Evolutionary conservation across 192 early-diverging fungal species (phyloP).

Genomic region (Glomus cerebriforme): DNA sequence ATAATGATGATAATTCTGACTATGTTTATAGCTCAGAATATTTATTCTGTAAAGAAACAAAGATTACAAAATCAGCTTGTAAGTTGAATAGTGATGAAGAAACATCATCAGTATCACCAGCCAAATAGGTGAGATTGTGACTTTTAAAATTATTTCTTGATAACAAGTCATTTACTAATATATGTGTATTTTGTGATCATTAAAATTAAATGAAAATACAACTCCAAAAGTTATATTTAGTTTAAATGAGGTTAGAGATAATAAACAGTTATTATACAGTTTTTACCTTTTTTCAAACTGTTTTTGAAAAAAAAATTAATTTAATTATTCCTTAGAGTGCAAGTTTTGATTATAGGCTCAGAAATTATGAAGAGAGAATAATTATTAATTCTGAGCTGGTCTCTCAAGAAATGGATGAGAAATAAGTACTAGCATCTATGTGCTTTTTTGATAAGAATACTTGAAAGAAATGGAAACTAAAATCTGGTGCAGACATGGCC

Average conservation of each 20-base stretch:
- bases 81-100: background rate
- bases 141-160: background rate
- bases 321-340: background rate
- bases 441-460: background rate
- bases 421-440: background rate
- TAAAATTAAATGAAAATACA: background rate
- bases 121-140: background rate
- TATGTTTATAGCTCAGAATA: background rate
- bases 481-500: too few species aligned
- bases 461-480: too few species aligned
- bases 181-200: background rate
- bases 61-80: constrained; percentile 1
- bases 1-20: background rate
- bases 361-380: constrained; percentile 5
- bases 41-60: background rate
- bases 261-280: too few species aligned
- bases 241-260: background rate
- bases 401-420: constrained; percentile 6
- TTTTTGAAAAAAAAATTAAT: background rate
- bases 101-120: background rate
- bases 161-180: background rate
- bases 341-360: background rate
- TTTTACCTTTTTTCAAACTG: background rate
- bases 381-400: too few species aligned
- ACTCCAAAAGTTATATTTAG: background rate